These are phyloP conservation scores for Trichoderma asperellum DNA, from an alignment of 2,329 filamentous ascomycete species.

Conservation along the genomic window DNA sequence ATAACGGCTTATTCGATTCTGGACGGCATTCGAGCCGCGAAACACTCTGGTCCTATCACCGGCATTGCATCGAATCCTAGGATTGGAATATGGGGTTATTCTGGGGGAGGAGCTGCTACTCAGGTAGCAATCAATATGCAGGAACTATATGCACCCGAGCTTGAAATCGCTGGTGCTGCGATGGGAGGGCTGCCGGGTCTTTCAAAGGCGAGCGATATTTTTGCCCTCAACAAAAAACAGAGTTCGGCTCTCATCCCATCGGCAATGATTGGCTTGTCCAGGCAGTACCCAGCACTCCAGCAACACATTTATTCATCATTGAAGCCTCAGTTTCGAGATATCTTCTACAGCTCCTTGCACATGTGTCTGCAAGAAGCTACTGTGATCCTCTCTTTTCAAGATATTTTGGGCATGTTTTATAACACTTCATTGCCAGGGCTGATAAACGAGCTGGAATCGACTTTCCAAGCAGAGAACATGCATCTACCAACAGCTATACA, in stretches of 20 bases:
- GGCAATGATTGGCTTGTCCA: constrained; percentile 32
- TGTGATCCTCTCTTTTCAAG: constrained; percentile 37
- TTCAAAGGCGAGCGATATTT: constrained; percentile 27
- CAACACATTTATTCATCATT: constrained; percentile 30
- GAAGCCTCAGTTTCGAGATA: constrained; percentile 34
- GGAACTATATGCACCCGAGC: constrained; percentile 35
- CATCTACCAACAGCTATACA: constrained; percentile 45
- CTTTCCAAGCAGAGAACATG: constrained; percentile 35
- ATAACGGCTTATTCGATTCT: constrained; percentile 49
- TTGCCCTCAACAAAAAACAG: constrained; percentile 29
- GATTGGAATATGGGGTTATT: constrained; percentile 50
- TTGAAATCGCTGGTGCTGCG: constrained; percentile 35
- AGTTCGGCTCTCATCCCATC: constrained; percentile 34
- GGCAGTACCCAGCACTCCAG: constrained; percentile 31
- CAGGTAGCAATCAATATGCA: constrained; percentile 26
- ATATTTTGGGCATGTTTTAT: constrained; percentile 48
- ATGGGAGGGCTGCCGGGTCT: constrained; percentile 32
- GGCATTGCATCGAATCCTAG: constrained; percentile 39
- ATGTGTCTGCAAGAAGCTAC: constrained; percentile 36
- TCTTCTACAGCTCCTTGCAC: constrained; percentile 36
- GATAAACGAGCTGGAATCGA: constrained; percentile 33
- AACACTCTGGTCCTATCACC: constrained; percentile 36
- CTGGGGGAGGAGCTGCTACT: constrained; percentile 32
- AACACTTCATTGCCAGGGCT: constrained; percentile 37
- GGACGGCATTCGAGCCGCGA: constrained; percentile 49